Evolutionary conservation across 1,284 basidiomycete species (phyloP), one percentile per base, ranked within the genome.

Genomic region (Melampsora medusae): DNA sequence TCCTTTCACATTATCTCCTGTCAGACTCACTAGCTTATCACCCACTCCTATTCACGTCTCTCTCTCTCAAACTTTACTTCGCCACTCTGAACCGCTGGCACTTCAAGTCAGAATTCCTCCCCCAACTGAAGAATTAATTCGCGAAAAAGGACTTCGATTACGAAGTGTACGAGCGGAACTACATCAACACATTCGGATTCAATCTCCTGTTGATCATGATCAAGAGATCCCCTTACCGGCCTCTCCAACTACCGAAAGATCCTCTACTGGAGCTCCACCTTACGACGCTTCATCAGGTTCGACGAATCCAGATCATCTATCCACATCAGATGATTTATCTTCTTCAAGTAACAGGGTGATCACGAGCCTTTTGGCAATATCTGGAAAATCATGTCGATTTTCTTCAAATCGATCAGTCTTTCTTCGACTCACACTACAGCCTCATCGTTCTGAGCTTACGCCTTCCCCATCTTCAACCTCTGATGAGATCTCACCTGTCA

Each of bases 91-190:
- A 46, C 71, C 71, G 2, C n/a, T 73, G 46, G 42, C 49, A 17
- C 46, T 73, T 49, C 61, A 73, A 35, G 31, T 73, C 25, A 38
- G 71, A 17, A 73, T 73, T 49, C 71, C 71, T 9, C 71, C 71
- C 22, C 71, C 71, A n/a, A 28, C 46, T 17, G 49, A 73, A 67
- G n/a, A 73, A 59, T 46, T 73, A 6, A 56, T 73, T 33, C 31
- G 48, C 19, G 64, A 73, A 19, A 73, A 73, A 38, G 71, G 71
- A 4, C 50, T 73, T n/a, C 48, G 62, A 22, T 31, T 73, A n/a
- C 46, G 71, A 12, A 73, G 60, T 49, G 71, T 73, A 4, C 16
- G 53, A 28, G 71, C 71, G 16, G 48, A 73, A 46, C 48, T 73
- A 7, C 49, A 53, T 25, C 62, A 62, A 48, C 71, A 73, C 71